Conservation (phyloP, 371 early-diverging fungal genomes). For the Mortierella sp. region DNA sequence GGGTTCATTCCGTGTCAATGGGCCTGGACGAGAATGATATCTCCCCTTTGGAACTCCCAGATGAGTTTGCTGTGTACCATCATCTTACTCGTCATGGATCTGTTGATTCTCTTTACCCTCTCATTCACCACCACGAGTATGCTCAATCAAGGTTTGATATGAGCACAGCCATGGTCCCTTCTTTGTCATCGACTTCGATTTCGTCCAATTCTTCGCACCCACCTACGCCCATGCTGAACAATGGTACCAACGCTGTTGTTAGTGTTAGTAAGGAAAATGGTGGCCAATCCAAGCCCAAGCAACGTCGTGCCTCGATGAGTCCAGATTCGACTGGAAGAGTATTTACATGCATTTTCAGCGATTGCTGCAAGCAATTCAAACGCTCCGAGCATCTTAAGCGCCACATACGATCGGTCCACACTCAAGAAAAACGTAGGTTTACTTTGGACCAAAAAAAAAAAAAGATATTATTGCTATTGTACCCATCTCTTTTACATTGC, state of each 20-base stretch:
- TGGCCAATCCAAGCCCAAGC: constrained; percentile 12
- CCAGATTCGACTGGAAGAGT: constrained; percentile 29
- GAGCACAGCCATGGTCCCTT: constrained; percentile 33
- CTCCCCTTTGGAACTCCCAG: constrained; percentile 21
- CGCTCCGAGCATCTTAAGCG: constrained; percentile 76
- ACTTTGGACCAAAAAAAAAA: neutral
- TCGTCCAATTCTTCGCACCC: constrained; percentile 28
- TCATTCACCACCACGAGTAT: constrained; percentile 37
- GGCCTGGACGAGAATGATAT: constrained; percentile 1
- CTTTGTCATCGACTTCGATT: constrained; percentile 41
- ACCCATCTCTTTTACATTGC: too few species aligned
- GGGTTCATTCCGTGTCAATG: constrained; percentile 25
- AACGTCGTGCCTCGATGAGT: constrained; percentile 41
- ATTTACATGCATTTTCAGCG: constrained; percentile 61
- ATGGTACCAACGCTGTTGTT: neutral
- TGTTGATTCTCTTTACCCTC: constrained; percentile 33
- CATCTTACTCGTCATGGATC: constrained; percentile 43
- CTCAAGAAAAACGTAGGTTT: constrained; percentile 72
- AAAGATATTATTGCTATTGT: neutral
- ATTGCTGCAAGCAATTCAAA: constrained; percentile 75
- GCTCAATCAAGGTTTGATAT: constrained; percentile 20
- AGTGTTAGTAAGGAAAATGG: neutral
- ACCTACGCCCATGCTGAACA: neutral
- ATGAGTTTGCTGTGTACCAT: constrained; percentile 9
- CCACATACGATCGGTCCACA: constrained; percentile 76